Percentiles rank a stretch among this genome's conserved stretches.
These are phyloP conservation scores for Trichomonascaceae sp. DNA, from an alignment of 1,139 yeast species.

Conservation along the genomic window DNA sequence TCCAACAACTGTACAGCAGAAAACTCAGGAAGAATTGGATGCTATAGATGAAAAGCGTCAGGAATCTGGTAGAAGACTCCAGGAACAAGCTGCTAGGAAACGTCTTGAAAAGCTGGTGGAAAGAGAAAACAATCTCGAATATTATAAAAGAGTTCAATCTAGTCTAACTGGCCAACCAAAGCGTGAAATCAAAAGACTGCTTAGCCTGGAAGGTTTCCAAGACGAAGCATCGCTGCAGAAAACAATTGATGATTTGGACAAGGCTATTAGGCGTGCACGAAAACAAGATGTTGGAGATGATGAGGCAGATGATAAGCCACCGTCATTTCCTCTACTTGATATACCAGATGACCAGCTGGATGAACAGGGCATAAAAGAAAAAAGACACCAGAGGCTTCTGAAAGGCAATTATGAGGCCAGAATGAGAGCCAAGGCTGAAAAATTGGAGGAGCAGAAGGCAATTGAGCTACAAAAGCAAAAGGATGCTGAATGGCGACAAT, in stretches of 20 bases:
- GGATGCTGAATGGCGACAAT: constrained; percentile 72
- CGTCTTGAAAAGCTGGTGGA: constrained; percentile 73
- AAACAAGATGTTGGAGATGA: constrained; percentile 49
- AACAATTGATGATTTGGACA: constrained; percentile 61
- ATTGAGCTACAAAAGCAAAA: constrained; percentile 41
- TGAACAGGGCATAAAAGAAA: constrained; percentile 79
- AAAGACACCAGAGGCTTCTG: constrained; percentile 72
- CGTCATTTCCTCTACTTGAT: constrained; percentile 74
- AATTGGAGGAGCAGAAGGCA: constrained; percentile 50
- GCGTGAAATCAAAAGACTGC: constrained; percentile 41
- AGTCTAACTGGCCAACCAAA: constrained; percentile 45
- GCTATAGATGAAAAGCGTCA: constrained; percentile 71
- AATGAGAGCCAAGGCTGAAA: constrained; percentile 73
- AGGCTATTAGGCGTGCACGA: constrained; percentile 60
- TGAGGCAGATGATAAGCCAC: constrained; percentile 43
- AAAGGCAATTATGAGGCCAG: constrained; percentile 90
- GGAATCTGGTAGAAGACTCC: constrained; percentile 83
- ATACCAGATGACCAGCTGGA: constrained; percentile 71
- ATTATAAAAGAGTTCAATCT: constrained; percentile 54
- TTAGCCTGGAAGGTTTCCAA: constrained; percentile 73
- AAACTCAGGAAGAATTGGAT: constrained; percentile 77
- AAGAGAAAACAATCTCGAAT: constrained; percentile 74
- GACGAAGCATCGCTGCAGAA: constrained; percentile 66
- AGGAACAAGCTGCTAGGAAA: constrained; percentile 86
- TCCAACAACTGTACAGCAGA: constrained; percentile 57